phyloP scores from a whole-genome alignment of 73 alveolate species.

The Paramecium pentaurelia region DNA sequence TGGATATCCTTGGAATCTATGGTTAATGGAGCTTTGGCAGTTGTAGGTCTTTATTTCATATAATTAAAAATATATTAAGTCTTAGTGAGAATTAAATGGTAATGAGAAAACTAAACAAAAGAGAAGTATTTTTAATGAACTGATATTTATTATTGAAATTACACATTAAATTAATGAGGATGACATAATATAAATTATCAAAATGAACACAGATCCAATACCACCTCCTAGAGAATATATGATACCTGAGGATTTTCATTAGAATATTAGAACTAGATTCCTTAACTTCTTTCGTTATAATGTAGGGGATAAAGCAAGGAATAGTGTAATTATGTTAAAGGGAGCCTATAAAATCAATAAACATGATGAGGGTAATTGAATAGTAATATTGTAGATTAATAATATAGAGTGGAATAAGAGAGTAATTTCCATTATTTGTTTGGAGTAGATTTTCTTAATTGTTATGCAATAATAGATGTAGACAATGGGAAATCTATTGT shows the following conservation, averaged over 20 bases:
- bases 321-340: not conserved
- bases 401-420: slow-evolving; percentile 71
- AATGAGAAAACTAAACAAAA: not conserved
- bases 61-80: not conserved
- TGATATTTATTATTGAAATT: not conserved
- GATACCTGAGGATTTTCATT: not conserved
- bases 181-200: not conserved
- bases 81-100: not conserved
- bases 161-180: not conserved
- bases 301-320: slow-evolving; percentile 74
- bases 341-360: not conserved
- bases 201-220: not conserved
- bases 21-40: slow-evolving; percentile 3
- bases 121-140: not conserved
- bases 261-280: not conserved
- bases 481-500: slow-evolving; percentile 62
- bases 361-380: slow-evolving; percentile 5
- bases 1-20: not conserved
- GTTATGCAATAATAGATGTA: slow-evolving; percentile 69
- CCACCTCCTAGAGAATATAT: not conserved
- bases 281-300: slow-evolving; percentile 33
- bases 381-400: slow-evolving; percentile 37
- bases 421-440: slow-evolving; percentile 74
- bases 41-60: slow-evolving; percentile 49
- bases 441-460: slow-evolving; percentile 76